Base-by-base conservation (phyloP, 192 early-diverging fungal genomes). In the Nowakowskiella sp. region DNA sequence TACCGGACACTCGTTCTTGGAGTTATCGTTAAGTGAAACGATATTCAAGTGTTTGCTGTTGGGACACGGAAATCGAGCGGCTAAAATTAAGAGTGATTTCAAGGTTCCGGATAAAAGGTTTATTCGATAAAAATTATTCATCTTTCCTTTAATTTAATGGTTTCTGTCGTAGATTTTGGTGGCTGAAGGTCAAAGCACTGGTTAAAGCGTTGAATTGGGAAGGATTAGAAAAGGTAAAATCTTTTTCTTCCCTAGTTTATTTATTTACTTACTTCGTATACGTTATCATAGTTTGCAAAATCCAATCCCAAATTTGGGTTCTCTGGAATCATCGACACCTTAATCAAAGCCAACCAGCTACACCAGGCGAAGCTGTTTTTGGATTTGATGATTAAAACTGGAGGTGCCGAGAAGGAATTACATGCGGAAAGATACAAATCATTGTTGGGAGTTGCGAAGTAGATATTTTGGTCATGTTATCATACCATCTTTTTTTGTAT, bases 131-230 rank as follows among this genome's bases (percentile, higher is more conserved):
- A n/a, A n/a, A 50, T 48, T 23, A 13, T 1, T 43, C 6, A 16
- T 10, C 21, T 39, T 43, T 30, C 31, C 23, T 13, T n/a, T n/a
- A n/a, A n/a, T n/a, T n/a, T n/a, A n/a, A n/a, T n/a, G n/a, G 8
- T 19, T 19, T 54, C 26, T 19, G 28, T 21, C 2, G 47, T 0
- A 66, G 88, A 31, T 96, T 86, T 61, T 90, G 84, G 82, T 92
- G 91, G 91, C 76, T 98, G 33, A 91, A 88, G 51, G 56, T 94
- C 8, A 84, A 78, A 4, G 87, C 88, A 0, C 65, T 98, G 4
- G 88, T 94, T 0, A 67, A 78, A 55, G 71, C 81, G 5, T 67
- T 86, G 10, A 87, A 94, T 51, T 98, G 88, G 89, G 83, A 85
- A 3, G 85, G 86, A 27, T 68, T 97, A 45, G 90, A 92, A 16